Percentiles rank a stretch among this genome's conserved stretches.
Evolutionary conservation across 768 basidiomycete species (phyloP).

Genomic region (Amanita rimosa): DNA sequence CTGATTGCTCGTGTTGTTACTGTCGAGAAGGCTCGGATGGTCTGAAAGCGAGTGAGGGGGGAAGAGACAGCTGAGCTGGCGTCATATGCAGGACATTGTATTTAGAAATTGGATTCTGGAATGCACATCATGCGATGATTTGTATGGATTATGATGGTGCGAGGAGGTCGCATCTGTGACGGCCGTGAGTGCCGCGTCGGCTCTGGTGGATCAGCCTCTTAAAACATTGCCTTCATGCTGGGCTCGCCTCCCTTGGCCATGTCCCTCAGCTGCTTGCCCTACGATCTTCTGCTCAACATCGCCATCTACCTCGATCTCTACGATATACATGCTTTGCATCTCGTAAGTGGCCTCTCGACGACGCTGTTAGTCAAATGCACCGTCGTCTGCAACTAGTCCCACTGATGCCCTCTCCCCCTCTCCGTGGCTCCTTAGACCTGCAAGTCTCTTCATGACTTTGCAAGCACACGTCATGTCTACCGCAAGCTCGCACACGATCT

Average conservation of each 20-base stretch:
- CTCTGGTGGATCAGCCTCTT: background rate
- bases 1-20: background rate
- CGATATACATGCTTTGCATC: constrained; percentile 51
- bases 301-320: constrained; percentile 46
- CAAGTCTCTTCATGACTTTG: constrained; percentile 47
- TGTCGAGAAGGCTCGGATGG: constrained; percentile 4
- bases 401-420: constrained; percentile 7
- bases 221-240: constrained; percentile 5
- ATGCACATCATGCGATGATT: too few species aligned
- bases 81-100: too few species aligned
- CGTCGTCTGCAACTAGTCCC: background rate
- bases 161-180: background rate
- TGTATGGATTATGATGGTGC: too few species aligned
- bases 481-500: constrained; percentile 51
- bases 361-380: background rate
- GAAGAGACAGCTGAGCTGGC: background rate
- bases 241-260: constrained; percentile 9
- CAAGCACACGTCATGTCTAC: constrained; percentile 57
- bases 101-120: background rate
- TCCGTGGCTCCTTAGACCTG: constrained; percentile 50
- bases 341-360: constrained; percentile 30
- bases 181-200: too few species aligned
- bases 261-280: constrained; percentile 41
- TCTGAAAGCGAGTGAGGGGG: background rate
- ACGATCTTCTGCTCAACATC: constrained; percentile 63